Evolutionary conservation across 148 eudicot species (phyloP), one percentile per base, ranked within the genome.

Genomic region (Rhododendron griersonianum): DNA sequence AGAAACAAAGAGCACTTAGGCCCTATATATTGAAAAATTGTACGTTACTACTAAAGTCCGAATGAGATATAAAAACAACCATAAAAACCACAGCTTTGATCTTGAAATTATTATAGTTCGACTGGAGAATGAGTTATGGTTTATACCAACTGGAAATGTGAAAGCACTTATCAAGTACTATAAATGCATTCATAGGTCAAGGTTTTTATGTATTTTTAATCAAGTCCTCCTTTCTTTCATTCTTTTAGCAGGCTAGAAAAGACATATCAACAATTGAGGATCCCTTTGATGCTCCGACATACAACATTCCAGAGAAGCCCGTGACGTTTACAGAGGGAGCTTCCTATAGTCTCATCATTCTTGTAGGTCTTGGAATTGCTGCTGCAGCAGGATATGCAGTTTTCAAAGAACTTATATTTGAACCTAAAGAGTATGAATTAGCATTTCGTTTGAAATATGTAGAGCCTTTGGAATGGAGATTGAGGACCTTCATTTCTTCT

Each of bases 241-340:
- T 79, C 86, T 65, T 25, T 87, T 80, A 61, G 73, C 93, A 96
- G 97, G 85, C 88, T 71, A 91, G 87, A 75, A 95, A 90, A 84
- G 97, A 90, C 30, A 51, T 96, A 81, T 91, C 96, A 81, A 93
- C 89, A 30, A 88, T 94, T 82, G 98, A 95, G 80, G 99, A 96
- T 87, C 98, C 99, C 21, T 96, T 96, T 88, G 98, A 96, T 89
- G 89, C 98, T 81, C 99, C 98, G 61, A 96, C 99, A 55, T 95
- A 95, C 86, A 95, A 94, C 87, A 96, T 95, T 88, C 99, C 98
- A 28, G 95, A 96, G 87, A 96, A 96, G 90, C 99, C 99, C 2
- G 96, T 96, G 86, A 91, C 96, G 30, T 96, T 93, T 86, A 89
- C 97, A 0, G 98, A 96, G 88, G 99, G 99, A 81, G 98, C 95